Conservation (phyloP, 306 rosid genomes). For the Castanospermum australe region DNA sequence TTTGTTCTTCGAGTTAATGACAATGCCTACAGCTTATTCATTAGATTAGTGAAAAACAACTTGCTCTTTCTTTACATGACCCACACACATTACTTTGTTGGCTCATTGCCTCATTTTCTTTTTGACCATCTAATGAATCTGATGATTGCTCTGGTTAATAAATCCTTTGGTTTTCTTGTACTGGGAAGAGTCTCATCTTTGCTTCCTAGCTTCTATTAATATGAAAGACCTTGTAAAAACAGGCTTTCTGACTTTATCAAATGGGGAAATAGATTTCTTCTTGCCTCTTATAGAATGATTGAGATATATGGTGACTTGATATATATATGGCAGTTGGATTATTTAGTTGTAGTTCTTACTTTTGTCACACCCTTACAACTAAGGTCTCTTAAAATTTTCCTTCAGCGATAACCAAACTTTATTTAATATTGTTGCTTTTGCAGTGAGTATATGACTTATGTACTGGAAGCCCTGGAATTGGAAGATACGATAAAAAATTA, state of each 20-base stretch:
- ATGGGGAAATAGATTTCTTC: background rate
- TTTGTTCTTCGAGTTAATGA: constrained; percentile 8
- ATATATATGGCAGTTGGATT: background rate
- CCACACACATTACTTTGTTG: background rate
- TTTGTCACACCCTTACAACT: constrained; percentile 1
- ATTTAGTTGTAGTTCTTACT: background rate
- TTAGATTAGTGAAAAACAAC: background rate
- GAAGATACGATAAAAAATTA: constrained; percentile 87
- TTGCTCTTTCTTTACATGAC: background rate
- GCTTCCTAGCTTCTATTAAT: constrained; percentile 17
- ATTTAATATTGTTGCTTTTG: constrained; percentile 45
- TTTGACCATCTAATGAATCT: constrained; percentile 1
- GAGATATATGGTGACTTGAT: background rate
- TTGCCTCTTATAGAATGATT: constrained; percentile 14
- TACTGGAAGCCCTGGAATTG: constrained; percentile 83
- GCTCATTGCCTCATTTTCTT: background rate
- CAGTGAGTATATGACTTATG: constrained; percentile 87
- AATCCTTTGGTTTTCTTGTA: constrained; percentile 23
- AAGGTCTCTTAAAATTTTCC: constrained; percentile 13
- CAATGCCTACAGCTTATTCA: background rate
- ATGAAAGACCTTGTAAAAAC: background rate
- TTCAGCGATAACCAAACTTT: constrained; percentile 21
- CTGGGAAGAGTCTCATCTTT: background rate
- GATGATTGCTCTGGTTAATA: background rate
- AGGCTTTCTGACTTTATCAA: constrained; percentile 1